Evolutionary conservation across 768 basidiomycete genomes (phyloP).

Genomic region (Suillus americanus): DNA sequence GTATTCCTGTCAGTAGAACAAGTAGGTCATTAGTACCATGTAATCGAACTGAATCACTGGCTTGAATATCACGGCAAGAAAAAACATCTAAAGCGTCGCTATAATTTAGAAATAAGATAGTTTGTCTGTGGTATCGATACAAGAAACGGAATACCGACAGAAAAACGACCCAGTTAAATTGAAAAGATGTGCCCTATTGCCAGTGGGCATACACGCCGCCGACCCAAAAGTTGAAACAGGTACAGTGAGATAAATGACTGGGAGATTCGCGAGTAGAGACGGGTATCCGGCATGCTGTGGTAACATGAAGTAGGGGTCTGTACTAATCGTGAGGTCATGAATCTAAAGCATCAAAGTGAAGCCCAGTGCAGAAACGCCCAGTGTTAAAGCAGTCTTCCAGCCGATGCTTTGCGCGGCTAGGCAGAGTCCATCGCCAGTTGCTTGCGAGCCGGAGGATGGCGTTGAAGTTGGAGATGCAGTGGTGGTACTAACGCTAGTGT

Average conservation of each 20-base stretch:
- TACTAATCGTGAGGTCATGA: not conserved
- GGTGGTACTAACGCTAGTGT: not conserved
- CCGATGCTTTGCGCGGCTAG: constrained; percentile 8
- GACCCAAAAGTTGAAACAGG: not conserved
- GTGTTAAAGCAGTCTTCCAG: constrained; percentile 17
- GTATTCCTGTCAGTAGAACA: not conserved
- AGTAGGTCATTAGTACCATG: not conserved
- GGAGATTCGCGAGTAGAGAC: not conserved
- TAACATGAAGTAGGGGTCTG: not conserved
- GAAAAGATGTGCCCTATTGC: not conserved
- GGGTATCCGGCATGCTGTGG: not conserved
- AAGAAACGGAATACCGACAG: not conserved
- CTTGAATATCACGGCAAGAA: not conserved
- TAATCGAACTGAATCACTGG: not conserved
- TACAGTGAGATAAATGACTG: not conserved
- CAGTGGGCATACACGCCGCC: not conserved
- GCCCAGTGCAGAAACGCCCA: constrained; percentile 20
- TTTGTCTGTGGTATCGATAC: not conserved
- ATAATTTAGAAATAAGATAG: constrained; percentile 12
- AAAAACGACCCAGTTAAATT: not conserved
- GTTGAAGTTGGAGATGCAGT: not conserved
- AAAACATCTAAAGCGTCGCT: constrained; percentile 2
- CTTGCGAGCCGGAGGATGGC: not conserved
- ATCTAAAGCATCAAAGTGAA: constrained; percentile 20
- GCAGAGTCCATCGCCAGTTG: constrained; percentile 9